Conservation (phyloP, 495 filamentous ascomycete genomes). For the Penicillium salamii region DNA sequence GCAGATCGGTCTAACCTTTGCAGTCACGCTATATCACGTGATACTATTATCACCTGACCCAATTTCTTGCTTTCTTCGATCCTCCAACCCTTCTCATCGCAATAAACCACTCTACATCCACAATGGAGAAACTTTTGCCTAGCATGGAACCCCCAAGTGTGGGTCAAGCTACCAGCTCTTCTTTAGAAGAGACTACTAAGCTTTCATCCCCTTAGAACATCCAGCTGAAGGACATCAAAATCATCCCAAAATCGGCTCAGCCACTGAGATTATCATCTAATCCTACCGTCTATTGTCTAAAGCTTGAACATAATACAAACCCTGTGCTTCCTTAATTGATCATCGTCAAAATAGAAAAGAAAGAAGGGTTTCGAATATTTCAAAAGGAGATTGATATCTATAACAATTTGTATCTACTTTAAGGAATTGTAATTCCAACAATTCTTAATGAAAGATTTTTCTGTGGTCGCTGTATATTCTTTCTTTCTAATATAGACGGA, state of each 20-base stretch:
- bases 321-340: not conserved
- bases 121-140: not conserved
- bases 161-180: not conserved
- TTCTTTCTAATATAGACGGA: not conserved
- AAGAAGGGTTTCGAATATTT: not conserved
- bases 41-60: too few species aligned
- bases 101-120: not conserved
- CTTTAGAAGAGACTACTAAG: not conserved
- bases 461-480: not conserved
- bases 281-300: not conserved
- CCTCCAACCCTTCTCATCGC: too few species aligned
- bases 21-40: too few species aligned
- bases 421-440: not conserved
- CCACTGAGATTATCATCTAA: not conserved
- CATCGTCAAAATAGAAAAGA: constrained; percentile 1
- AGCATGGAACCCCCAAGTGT: not conserved
- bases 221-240: not conserved
- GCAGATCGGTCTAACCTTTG: too few species aligned
- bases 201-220: not conserved
- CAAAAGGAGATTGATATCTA: not conserved
- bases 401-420: not conserved
- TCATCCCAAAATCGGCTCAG: not conserved
- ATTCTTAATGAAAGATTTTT: not conserved
- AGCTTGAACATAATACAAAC: not conserved
- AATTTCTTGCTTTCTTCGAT: too few species aligned